Conservation (phyloP, 2,329 filamentous ascomycete species). For the Claviceps sp. region DNA sequence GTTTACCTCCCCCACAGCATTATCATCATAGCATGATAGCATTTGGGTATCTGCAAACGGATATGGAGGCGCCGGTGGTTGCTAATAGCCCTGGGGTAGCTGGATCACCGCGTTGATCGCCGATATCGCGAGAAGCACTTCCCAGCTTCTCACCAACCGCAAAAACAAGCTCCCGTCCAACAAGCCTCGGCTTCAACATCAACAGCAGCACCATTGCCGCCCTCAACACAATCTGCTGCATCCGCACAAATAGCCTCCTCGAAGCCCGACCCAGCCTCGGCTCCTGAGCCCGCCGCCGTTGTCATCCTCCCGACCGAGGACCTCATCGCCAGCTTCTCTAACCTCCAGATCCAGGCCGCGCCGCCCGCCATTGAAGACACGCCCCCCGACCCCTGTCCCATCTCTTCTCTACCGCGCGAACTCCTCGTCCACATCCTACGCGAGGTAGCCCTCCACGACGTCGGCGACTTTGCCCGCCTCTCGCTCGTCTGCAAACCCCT, state of each 20-base stretch:
- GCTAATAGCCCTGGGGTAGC: slow-evolving; percentile 28
- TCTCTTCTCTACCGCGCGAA: slow-evolving; percentile 68
- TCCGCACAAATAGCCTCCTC: neutral
- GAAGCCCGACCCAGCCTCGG: neutral
- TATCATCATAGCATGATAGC: no score
- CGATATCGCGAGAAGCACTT: slow-evolving; percentile 88
- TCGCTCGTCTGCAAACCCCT: slow-evolving; percentile 76
- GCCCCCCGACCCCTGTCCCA: slow-evolving; percentile 63
- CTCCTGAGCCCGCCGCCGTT: slow-evolving; percentile 8
- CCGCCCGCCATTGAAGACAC: slow-evolving; percentile 59
- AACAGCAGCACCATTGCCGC: neutral
- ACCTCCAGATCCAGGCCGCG: slow-evolving; percentile 52
- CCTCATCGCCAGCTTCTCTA: slow-evolving; percentile 64
- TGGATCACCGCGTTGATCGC: slow-evolving; percentile 75
- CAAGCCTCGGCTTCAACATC: slow-evolving; percentile 10
- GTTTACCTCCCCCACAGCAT: neutral
- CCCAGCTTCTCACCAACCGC: slow-evolving; percentile 30
- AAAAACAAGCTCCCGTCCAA: slow-evolving; percentile 30
- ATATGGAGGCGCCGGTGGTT: no score
- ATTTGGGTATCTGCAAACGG: no score
- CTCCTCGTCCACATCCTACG: slow-evolving; percentile 67
- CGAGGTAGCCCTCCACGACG: slow-evolving; percentile 58
- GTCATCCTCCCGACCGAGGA: slow-evolving; percentile 45
- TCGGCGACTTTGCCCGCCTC: slow-evolving; percentile 62
- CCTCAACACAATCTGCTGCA: neutral